Evolutionary conservation across 1,284 basidiomycete species (phyloP), one percentile per base, ranked within the genome.

Genomic region (Apiotrichum mycotoxinovorans): DNA sequence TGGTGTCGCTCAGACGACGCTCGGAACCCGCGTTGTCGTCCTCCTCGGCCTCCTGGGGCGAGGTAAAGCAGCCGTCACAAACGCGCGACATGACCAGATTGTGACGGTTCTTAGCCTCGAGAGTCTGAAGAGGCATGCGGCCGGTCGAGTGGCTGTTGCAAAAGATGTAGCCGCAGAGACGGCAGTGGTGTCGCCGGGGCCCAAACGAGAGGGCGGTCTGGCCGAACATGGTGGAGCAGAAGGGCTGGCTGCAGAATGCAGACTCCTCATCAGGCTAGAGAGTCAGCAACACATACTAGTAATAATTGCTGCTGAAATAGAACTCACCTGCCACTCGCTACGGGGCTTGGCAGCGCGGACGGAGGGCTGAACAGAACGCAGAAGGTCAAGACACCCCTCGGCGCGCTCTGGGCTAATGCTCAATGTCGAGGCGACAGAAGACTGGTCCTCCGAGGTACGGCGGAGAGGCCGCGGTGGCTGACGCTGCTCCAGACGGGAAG

Each of bases 181-280:
- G 66, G 57, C 73, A 75, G 63, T 75, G 73, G 55, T 75, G 73
- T 33, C 72, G 62, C 9, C 73, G 60, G 15, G 69, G 67, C 35
- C 66, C 64, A 27, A 70, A 51, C 3, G 72, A 52, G 45, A 71
- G 66, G 20, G 62, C 57, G 34, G 63, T 54, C n/a, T 68, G 64
- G 12, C 60, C 62, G 50, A 75, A 75, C 62, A 72, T 66, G 57
- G 68, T 64, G 3, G 68, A 68, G 65, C 73, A 75, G 38, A 67
- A 60, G 10, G 71, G 69, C 56, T 60, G 63, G 44, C 64, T 66
- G 64, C 73, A 75, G 37, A 75, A 63, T 0, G 68, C 70, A 17
- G 67, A 65, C 22, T 67, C 67, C 14, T 53, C 58, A 33, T 73
- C 69, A 22, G 62, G 66, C 68, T n/a, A n/a, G n/a, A n/a, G n/a